Conservation (phyloP, 2,329 filamentous ascomycete species). For the Pseudomassariella vexata region DNA sequence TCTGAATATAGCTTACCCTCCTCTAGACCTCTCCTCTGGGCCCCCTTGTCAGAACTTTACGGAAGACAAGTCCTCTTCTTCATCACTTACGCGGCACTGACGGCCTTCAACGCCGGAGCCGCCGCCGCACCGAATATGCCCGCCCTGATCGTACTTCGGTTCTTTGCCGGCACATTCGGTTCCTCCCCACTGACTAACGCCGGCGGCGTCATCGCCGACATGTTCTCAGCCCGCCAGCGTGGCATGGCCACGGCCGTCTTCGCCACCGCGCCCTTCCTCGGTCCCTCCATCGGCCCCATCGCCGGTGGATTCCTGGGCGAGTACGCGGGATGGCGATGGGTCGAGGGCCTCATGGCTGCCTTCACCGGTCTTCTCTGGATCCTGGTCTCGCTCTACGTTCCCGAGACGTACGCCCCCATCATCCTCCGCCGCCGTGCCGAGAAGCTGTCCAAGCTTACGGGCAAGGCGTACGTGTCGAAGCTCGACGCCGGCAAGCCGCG, state of each 20-base stretch:
- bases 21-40: slow-evolving; percentile 63
- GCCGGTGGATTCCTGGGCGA: slow-evolving; percentile 62
- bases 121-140: slow-evolving; percentile 47
- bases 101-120: slow-evolving; percentile 51
- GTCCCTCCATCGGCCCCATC: slow-evolving; percentile 58
- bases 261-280: slow-evolving; percentile 52
- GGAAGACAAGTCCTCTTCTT: slow-evolving; percentile 52
- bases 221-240: slow-evolving; percentile 44
- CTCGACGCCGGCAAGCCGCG: slow-evolving; percentile 37
- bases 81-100: slow-evolving; percentile 46
- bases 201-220: slow-evolving; percentile 54
- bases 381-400: slow-evolving; percentile 41
- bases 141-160: slow-evolving; percentile 53
- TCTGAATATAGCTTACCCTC: slow-evolving; percentile 52
- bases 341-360: slow-evolving; percentile 58
- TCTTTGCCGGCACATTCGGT: slow-evolving; percentile 54
- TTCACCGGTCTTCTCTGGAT: slow-evolving; percentile 60
- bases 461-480: slow-evolving; percentile 50
- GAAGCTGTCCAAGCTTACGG: slow-evolving; percentile 44
- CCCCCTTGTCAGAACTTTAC: slow-evolving; percentile 57
- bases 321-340: slow-evolving; percentile 63
- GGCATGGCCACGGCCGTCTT: slow-evolving; percentile 58
- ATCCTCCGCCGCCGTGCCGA: slow-evolving; percentile 48
- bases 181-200: slow-evolving; percentile 51
- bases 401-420: slow-evolving; percentile 57